phyloP scores from a whole-genome alignment of 2,329 filamentous ascomycete species.

The Fusarium pilosicola region DNA sequence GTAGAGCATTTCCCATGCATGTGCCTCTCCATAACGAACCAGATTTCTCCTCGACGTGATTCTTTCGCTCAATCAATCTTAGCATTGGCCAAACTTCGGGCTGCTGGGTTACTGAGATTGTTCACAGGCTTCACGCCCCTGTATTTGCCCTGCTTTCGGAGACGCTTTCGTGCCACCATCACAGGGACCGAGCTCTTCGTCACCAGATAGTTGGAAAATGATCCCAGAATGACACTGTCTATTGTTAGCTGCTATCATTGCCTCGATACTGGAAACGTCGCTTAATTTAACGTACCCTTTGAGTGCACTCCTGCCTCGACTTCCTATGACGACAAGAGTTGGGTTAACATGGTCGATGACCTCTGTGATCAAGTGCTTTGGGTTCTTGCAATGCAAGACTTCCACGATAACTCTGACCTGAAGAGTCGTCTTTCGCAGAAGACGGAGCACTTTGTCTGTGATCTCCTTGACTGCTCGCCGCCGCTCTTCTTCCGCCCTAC shows the following conservation, averaged over 20 bases:
- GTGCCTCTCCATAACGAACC: not conserved
- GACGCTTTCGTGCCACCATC: slow-evolving; percentile 94
- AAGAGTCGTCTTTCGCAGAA: slow-evolving; percentile 88
- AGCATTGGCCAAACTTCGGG: slow-evolving; percentile 73
- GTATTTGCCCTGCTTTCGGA: slow-evolving; percentile 87
- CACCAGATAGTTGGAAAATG: slow-evolving; percentile 96
- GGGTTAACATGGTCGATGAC: slow-evolving; percentile 94
- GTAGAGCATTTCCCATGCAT: slow-evolving; percentile 12
- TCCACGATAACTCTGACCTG: slow-evolving; percentile 95
- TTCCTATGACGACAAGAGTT: slow-evolving; percentile 92
- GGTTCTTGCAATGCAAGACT: slow-evolving; percentile 97
- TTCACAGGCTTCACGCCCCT: slow-evolving; percentile 82
- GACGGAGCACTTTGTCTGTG: slow-evolving; percentile 82
- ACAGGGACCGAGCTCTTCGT: slow-evolving; percentile 97
- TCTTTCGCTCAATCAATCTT: slow-evolving; percentile 72
- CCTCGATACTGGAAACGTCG: not conserved
- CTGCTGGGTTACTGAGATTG: slow-evolving; percentile 77
- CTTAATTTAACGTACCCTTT: slow-evolving; percentile 77
- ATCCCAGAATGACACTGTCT: slow-evolving; percentile 86
- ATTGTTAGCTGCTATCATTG: slow-evolving; percentile 45
- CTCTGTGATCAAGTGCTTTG: slow-evolving; percentile 94
- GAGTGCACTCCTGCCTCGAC: slow-evolving; percentile 87
- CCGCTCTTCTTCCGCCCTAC: slow-evolving; percentile 79
- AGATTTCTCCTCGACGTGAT: not conserved
- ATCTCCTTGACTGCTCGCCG: slow-evolving; percentile 84